Evolutionary conservation across 495 filamentous ascomycete genomes (phyloP), one percentile per base, ranked within the genome.

Genomic region (Annulohypoxylon stygium): DNA sequence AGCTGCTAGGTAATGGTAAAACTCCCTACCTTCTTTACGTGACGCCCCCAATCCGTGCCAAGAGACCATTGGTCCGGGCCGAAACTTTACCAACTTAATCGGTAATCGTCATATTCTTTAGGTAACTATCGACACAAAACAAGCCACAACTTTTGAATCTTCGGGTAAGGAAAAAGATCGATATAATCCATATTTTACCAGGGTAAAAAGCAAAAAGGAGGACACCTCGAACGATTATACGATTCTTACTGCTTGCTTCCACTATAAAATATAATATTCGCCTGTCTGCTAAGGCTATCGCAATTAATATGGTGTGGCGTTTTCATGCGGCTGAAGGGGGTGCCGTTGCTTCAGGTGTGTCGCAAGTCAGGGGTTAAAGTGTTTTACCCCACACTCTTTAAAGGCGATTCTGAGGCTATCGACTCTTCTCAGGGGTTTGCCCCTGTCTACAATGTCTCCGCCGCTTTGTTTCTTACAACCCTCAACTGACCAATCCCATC

Each of bases 281-380:
- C 36, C 9, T 16, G 4, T 36, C 14, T 33, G 26, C 16, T 34
- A 55, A 55, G 51, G 25, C 51, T 55, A 34, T 33, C 51, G 10
- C 30, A 34, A 25, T 25, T 25, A 63, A 25, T 25, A 63, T 62
- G 37, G 39, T 73, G 65, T 73, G 55, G 65, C 67, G 54, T 73
- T 60, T 64, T 61, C 18, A 69, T 69, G 72, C 68, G 70, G 78
- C 72, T 71, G 74, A 71, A 61, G 67, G 67, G 61, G 62, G 54
- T 26, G 30, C 57, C 68, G 36, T 62, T 84, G 84, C 83, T 73
- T 85, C 84, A 86, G 77, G 67, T 77, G 75, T 81, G 84, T 85
- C 80, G 75, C 82, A 86, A 77, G 78, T 83, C 84, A 83, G 80
- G 84, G 83, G 76, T 80, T 51, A 36, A 59, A 69, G 72, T 68